Base-by-base conservation (phyloP, 1,139 yeast genomes). In the Blastobotrys indianensis region DNA sequence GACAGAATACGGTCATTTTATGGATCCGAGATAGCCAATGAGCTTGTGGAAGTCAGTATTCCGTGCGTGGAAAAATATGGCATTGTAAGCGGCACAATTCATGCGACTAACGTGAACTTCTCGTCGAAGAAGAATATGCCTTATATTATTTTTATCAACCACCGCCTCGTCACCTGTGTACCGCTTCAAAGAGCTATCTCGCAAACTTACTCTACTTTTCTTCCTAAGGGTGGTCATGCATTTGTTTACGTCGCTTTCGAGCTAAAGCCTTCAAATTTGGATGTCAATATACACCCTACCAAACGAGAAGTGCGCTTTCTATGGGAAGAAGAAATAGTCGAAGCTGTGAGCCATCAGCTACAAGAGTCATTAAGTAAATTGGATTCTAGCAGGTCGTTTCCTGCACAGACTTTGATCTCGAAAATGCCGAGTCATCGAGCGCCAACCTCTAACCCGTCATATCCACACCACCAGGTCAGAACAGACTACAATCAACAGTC, bases 281-380 rank as follows among this genome's bases (percentile, higher is more conserved):
- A 92, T 62, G 98, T 92, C 9, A 92, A 92, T 62, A 81, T 94
- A 8, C 98, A 94, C 60, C 99, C 99, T 0, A 92, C 98, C 0
- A 92, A 92, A 58, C 73, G 94, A 45, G 97, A 92, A 58, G 97
- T 94, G 1, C 66, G 95, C 42, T 88, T 94, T 61, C 67, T 92
- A 32, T 66, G 80, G 60, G 97, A 94, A 58, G 94, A 85, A 45
- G 97, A 88, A 59, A 85, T 94, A 17, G 75, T 86, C 6, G 88
- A 82, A 36, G 55, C 62, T 20, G 71, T 92, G 1, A 72, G 82
- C 29, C 63, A 64, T 0, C 59, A 65, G 8, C 61, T 90, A 0
- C 82, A 80, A 46, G 67, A 65, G 2, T 60, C 69, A 1, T 67
- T 92, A 30, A 67, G 79, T 0, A 68, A 69, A n/a, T 73, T 79